Conservation (phyloP, 305 asterid species). For the Lippia alba region DNA sequence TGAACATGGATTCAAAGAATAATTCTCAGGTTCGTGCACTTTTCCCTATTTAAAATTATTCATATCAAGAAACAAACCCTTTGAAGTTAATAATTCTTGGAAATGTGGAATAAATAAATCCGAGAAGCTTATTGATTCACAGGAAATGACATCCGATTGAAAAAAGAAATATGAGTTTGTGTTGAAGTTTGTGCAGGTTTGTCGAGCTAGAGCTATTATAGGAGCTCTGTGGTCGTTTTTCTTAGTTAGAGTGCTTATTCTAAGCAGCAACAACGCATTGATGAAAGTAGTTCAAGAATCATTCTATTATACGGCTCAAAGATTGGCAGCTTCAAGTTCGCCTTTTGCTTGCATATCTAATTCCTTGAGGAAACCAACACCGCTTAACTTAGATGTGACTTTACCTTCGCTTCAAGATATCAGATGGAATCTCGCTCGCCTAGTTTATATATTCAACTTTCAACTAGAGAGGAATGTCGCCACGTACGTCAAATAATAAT, state of each 20-base stretch:
- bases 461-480: conserved; percentile 95
- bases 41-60: neutral
- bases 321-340: conserved; percentile 55
- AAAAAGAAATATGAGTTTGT: conserved; percentile 6
- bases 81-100: too few relatives aligned
- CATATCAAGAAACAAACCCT: too few relatives aligned
- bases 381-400: conserved; percentile 85
- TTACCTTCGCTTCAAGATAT: conserved; percentile 78
- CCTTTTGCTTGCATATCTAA: conserved; percentile 90
- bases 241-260: conserved; percentile 52
- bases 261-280: conserved; percentile 41
- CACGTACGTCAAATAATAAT: conserved; percentile 62
- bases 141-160: too few relatives aligned
- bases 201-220: conserved; percentile 54
- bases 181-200: conserved; percentile 55
- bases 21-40: conserved; percentile 56
- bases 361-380: conserved; percentile 82
- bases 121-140: too few relatives aligned
- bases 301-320: conserved; percentile 45
- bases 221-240: conserved; percentile 56
- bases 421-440: conserved; percentile 79
- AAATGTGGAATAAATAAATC: too few relatives aligned
- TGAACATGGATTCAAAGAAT: conserved; percentile 38
- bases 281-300: conserved; percentile 53
- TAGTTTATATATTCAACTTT: conserved; percentile 84